A percentile compares a stretch with the other conserved stretches of the same genome.
These are phyloP conservation scores for Amanita molliuscula DNA, from an alignment of 768 basidiomycete species.

Conservation along the genomic window DNA sequence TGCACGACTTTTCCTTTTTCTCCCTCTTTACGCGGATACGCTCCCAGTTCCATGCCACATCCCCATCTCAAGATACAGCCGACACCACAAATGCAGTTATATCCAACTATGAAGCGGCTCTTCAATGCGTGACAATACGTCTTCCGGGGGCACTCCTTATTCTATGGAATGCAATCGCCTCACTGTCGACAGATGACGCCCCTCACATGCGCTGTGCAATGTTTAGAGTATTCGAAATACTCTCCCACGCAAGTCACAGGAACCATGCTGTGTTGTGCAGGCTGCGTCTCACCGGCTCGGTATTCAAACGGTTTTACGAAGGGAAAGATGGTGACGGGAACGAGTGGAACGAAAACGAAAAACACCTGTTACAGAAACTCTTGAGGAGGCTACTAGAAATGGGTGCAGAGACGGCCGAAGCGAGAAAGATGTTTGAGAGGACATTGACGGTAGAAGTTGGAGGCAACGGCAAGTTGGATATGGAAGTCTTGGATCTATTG, in stretches of 20 bases:
- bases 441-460: constrained; percentile 34
- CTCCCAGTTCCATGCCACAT: constrained; percentile 12
- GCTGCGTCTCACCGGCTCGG: constrained; percentile 40
- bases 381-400: constrained; percentile 64
- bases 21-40: constrained; percentile 41
- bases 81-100: constrained; percentile 33
- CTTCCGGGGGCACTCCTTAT: constrained; percentile 51
- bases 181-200: constrained; percentile 21
- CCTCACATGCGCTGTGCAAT: constrained; percentile 37
- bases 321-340: constrained; percentile 9
- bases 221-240: constrained; percentile 52
- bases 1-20: constrained; percentile 52
- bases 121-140: constrained; percentile 32
- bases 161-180: constrained; percentile 40
- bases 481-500: constrained; percentile 60
- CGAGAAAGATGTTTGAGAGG: constrained; percentile 52
- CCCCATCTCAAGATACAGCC: constrained; percentile 9
- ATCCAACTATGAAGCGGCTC: constrained; percentile 28
- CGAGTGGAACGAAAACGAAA: constrained; percentile 28
- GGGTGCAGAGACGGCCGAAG: constrained; percentile 56
- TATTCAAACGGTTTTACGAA: constrained; percentile 38
- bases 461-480: constrained; percentile 37
- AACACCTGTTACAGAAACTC: constrained; percentile 48
- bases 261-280: constrained; percentile 62
- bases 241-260: constrained; percentile 51